Base-by-base conservation (phyloP, 495 filamentous ascomycete genomes). In the Melanomma pulvis-pyrius region DNA sequence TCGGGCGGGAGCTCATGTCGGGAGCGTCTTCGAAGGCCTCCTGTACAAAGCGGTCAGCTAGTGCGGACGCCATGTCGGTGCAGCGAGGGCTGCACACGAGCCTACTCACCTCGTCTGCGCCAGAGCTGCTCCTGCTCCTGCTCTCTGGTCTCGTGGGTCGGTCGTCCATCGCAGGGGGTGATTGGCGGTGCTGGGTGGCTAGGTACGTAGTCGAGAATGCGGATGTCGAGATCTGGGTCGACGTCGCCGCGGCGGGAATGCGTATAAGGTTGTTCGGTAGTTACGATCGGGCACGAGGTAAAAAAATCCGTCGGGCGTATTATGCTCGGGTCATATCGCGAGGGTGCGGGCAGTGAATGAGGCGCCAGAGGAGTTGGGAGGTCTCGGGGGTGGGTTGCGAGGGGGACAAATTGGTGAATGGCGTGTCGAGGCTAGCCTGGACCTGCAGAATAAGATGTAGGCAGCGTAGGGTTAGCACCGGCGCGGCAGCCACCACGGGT, bases 1-100 rank as follows among this genome's bases (percentile, higher is more conserved):
- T 25, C 32, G 69, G 69, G 32, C 69, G 69, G 41, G 64, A 41
- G 50, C 53, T 71, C 60, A 71, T 68, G 28, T 71, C 69, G 44
- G 65, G 21, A 54, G 69, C 69, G 54, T 71, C 69, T 68, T 71
- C 69, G 49, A 71, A 71, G 34, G 64, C 65, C 25, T 68, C 69
- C 69, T 71, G 64, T 41, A 0, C 44, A 36, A 17, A 25, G 21
- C 22, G 29, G 30, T 65, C 56, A 71, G 69, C 52, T n/a, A 30
- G 15, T 25, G 53, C 46, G 26, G n/a, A 19, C 15, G 19, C 22
- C 0, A 21, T n/a, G 19, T 24, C 15, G 13, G 12, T 19, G 17
- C 24, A 25, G 6, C 41, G 46, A n/a, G 26, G 11, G 39, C 26
- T 26, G 49, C 17, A 44, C 29, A 34, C 19, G 29, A 36, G 30